Evolutionary conservation across 106 monocot genomes (phyloP).

Genomic region (Apostasia shenzhenica): DNA sequence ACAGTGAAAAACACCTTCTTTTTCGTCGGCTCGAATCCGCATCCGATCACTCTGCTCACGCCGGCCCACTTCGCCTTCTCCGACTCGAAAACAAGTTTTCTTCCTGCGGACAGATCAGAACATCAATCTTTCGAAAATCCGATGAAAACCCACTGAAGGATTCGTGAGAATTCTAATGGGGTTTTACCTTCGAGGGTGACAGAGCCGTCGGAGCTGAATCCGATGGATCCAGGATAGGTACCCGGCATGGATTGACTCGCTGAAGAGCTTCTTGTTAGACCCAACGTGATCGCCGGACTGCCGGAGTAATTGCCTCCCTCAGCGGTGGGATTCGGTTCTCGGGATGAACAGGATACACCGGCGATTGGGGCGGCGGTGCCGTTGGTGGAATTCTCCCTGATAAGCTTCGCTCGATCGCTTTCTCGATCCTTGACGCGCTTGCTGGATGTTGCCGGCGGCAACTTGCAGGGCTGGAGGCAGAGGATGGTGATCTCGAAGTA

Average conservation of each 20-base stretch:
- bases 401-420: conserved; percentile 28
- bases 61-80: conserved; percentile 44
- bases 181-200: conserved; percentile 69
- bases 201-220: conserved; percentile 71
- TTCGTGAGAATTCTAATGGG: not conserved
- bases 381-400: conserved; percentile 12
- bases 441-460: not conserved
- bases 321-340: not conserved
- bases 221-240: conserved; percentile 57
- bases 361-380: not conserved
- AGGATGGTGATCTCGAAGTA: conserved; percentile 79
- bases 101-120: conserved; percentile 25
- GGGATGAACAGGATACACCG: not conserved
- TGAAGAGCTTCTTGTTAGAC: conserved; percentile 22
- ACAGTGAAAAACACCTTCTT: conserved; percentile 83
- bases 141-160: not conserved
- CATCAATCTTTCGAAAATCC: not conserved
- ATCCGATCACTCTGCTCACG: conserved; percentile 58
- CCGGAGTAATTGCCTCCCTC: not conserved
- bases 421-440: conserved; percentile 13
- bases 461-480: conserved; percentile 23
- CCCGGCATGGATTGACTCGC: conserved; percentile 23
- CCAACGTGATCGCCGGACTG: conserved; percentile 27
- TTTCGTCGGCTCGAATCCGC: conserved; percentile 62
- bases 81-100: conserved; percentile 41